Evolutionary conservation across 2,329 filamentous ascomycete species (phyloP), one percentile per base, ranked within the genome.

Genomic region (Penicillium crustosum): DNA sequence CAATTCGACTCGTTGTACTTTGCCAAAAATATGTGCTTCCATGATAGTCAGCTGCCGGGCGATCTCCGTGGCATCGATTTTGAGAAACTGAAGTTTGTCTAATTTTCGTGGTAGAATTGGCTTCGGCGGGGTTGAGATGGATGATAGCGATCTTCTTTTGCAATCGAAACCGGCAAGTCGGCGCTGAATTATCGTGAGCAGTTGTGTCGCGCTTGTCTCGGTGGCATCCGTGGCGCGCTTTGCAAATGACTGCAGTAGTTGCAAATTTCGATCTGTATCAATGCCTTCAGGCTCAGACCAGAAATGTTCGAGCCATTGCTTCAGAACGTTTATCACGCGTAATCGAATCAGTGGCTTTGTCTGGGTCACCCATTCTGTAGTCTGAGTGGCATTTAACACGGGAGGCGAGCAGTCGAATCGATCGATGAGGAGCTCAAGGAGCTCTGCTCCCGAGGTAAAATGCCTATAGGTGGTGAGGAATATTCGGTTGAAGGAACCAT

Each of bases 31-130:
- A 58, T 87, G 88, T 2, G 91, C 94, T 75, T 97, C 93, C 64
- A 97, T 93, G 62, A 97, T 92, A 0, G 93, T 97, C 57, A 97
- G 81, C 73, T 97, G 93, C 39, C 93, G 87, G 8, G 93, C 93
- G 6, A 97, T 96, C 71, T 97, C 93, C 0, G 88, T 89, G 0
- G 91, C 86, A 70, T 97, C 93, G 65, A 97, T 95, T 72, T 33
- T 33, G 31, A 33, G 31, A 33, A 33, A 33, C 31, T 33, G 31
- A 5, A 33, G 31, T 33, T 97, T 97, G 82, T 93, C 95, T 90
- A 97, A 93, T 73, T 96, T 96, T 81, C 94, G 96, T 1, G 93
- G 93, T 73, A 96, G 86, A 70, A 97, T 96, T 0, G 93, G 91
- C 33, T 88, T 80, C 3, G 93, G 92, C 2, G 90, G 88, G 63